Base-by-base conservation (phyloP, 1,284 basidiomycete genomes). In the Phellopilus nigrolimitatus region DNA sequence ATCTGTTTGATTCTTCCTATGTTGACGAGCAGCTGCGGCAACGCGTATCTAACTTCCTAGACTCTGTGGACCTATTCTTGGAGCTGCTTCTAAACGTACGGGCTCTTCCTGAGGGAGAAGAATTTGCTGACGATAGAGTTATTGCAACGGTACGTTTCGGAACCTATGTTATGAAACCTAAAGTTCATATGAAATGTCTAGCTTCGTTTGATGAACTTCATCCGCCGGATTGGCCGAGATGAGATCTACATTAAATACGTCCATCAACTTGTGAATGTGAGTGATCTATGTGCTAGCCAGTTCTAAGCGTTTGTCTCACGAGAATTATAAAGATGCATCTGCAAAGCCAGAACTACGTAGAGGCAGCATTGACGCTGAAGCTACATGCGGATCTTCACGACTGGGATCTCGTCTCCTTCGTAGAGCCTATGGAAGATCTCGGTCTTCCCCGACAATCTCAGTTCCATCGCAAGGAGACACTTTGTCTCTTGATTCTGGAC, bases 181-280 rank as follows among this genome's bases (percentile, higher is more conserved):
- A 30, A 31, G 25, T 39, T 37, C 6, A 31, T 22, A 6, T 34
- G 8, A 36, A 27, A 21, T 40, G 44, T 30, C 52, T 53, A 88
- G 85, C 76, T 97, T 51, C 82, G 91, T 34, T 72, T 97, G 55
- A 94, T 97, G 90, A 88, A 89, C 64, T 95, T 94, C 65, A 91
- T 93, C 60, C 78, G 87, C 27, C 78, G 85, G 31, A 91, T 93
- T 54, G 91, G 91, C 17, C 77, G 91, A 22, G 86, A 91, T 61
- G 91, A 93, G 61, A 89, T 93, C 54, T 92, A 94, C 64, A 88
- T 94, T 68, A 90, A 92, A 76, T 97, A 95, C 65, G 90, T 95
- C 17, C 91, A 97, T 62, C 90, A 95, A 62, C 82, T 97, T 15
- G 91, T 95, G 49, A 90, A 92, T 61, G 89, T 91, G 63, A 63